Base-by-base conservation (phyloP, 495 filamentous ascomycete species). In the Lentithecium fluviatile region DNA sequence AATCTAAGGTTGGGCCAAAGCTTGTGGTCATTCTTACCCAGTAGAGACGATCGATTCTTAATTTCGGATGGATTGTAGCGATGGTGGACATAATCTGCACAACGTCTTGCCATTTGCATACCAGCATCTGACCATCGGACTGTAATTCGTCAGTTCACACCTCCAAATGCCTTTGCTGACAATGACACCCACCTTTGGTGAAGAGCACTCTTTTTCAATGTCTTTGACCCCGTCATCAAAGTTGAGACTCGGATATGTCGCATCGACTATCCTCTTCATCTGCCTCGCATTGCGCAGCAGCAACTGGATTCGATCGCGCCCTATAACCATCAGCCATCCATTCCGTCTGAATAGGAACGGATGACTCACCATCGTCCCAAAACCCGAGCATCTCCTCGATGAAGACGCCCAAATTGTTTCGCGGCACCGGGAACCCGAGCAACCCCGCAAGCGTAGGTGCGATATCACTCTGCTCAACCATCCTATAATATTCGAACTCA, bases 401-500 rank as follows among this genome's bases (percentile, higher is more conserved):
- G 52, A 97, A 88, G 17, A 91, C 85, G 1, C 94, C 94, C 0
- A 97, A 74, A 66, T 88, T 97, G 68, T 99, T 99, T 74, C 86
- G 80, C n/a, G 94, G 88, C 17, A 96, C 80, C 0, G 95, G 93
- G 64, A 97, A 84, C 6, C 91, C 91, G 38, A 99, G 78, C 29
- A 97, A 75, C 4, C 85, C 89, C 29, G 88, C 90, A n/a, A 99
- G 73, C 0, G 92, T 95, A 2, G 94, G 91, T 2, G 88, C 89
- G 56, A 97, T 80, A 75, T 99, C 94, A 8, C 89, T 93, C 75
- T 99, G 94, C 67, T 97, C 89, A 37, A 97, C 82, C 13, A 78
- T 86, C 19, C 72, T 79, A 69, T 97, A 97, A 68, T 89, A 97
- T 52, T 88, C 82, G 51, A 92, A 90, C 48, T 88, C 82, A 34